A percentile compares a stretch with the other conserved stretches of the same genome.
Conservation (phyloP, 176 grass and related monocot species). For the Lolium perenne region DNA sequence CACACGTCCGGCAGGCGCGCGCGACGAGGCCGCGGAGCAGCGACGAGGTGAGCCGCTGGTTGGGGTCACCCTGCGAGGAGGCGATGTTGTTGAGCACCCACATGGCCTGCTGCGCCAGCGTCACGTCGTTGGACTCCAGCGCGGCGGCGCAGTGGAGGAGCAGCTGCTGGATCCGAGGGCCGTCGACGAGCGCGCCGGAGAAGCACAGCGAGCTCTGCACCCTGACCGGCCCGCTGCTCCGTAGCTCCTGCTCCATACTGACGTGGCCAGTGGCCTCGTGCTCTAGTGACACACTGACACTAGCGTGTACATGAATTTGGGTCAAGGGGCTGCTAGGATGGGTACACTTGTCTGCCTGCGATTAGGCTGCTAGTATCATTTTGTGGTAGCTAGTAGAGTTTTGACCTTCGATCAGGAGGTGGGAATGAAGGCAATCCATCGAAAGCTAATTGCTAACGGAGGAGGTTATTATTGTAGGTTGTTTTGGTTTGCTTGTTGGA, state of each 20-base stretch:
- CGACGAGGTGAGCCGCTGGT: constrained; percentile 82
- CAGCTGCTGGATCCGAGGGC: constrained; percentile 84
- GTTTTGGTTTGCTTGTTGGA: constrained; percentile 63
- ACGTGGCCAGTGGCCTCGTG: constrained; percentile 18
- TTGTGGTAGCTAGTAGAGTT: background rate
- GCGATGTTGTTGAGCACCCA: constrained; percentile 99
- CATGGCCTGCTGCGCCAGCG: constrained; percentile 91
- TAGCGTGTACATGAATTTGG: background rate
- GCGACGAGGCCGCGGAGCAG: constrained; percentile 83
- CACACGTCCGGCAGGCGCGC: constrained; percentile 69
- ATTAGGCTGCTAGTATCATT: background rate
- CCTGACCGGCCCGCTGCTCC: constrained; percentile 15
- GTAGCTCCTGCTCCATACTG: constrained; percentile 40
- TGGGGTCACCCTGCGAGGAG: constrained; percentile 74
- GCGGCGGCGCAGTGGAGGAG: constrained; percentile 85
- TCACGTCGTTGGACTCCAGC: constrained; percentile 89
- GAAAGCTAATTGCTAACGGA: background rate
- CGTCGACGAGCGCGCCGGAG: constrained; percentile 58
- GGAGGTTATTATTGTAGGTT: background rate
- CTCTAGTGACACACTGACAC: background rate
- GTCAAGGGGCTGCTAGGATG: background rate
- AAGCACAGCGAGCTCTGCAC: constrained; percentile 44
- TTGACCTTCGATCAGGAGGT: background rate
- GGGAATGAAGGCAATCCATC: constrained; percentile 7
- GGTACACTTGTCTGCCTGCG: constrained; percentile 9